Percentiles rank a stretch among this genome's conserved stretches.
Evolutionary conservation across 2,329 filamentous ascomycete species (phyloP).

Genomic region (Cercospora sp.): DNA sequence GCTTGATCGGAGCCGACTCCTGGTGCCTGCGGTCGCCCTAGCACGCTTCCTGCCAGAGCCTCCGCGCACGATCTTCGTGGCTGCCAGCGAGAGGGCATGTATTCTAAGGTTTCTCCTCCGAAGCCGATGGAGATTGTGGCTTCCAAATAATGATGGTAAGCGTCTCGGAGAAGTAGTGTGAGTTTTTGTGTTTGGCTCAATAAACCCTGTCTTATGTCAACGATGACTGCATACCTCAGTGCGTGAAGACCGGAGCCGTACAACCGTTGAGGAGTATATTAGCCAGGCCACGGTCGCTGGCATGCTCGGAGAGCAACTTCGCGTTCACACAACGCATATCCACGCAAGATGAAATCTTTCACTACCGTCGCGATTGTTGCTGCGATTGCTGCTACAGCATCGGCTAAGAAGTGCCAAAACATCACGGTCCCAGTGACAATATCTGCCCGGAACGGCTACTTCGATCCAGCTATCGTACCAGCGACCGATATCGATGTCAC

Average conservation of each 20-base stretch:
- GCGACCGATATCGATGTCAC: conserved; percentile 59
- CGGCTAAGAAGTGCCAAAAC: conserved; percentile 48
- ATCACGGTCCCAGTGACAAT: conserved; percentile 60
- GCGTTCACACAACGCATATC: neutral
- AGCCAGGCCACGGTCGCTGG: neutral
- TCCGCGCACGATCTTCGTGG: neutral
- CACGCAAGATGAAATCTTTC: conserved; percentile 31
- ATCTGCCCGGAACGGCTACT: conserved; percentile 56
- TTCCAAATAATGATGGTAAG: conserved; percentile 6
- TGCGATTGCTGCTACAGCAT: conserved; percentile 29
- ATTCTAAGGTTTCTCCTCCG: neutral
- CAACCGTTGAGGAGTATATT: neutral
- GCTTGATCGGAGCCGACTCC: neutral
- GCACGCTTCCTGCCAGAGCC: neutral
- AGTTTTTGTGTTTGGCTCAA: neutral
- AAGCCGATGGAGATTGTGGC: neutral
- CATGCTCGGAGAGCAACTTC: neutral
- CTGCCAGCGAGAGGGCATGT: neutral
- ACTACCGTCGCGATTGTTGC: conserved; percentile 28
- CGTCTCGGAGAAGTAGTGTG: neutral
- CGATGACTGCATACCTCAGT: conserved; percentile 1
- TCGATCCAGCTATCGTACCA: conserved; percentile 49
- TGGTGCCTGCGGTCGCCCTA: neutral
- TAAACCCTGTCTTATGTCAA: conserved; percentile 3
- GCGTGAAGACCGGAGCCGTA: neutral